Evolutionary conservation across 768 basidiomycete genomes (phyloP), one percentile per base, ranked within the genome.

Genomic region (Hypholoma sublateritium): DNA sequence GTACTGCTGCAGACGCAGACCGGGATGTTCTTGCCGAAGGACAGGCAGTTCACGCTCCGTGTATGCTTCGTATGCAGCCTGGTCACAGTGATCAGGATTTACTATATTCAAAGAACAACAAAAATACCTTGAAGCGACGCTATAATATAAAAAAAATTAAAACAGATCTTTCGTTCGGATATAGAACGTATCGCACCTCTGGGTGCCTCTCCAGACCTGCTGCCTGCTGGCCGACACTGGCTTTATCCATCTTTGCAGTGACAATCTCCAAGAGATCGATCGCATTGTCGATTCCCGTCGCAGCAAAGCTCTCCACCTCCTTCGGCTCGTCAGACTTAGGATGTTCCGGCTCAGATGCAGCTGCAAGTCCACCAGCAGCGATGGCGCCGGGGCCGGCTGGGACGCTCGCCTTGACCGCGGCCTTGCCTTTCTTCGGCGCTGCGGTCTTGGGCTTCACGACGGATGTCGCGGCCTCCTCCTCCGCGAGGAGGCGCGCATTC

Each of bases 31-130:
- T 59, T 79, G 70, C 66, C 81, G 86, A 58, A 87, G 59, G n/a
- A 79, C 87, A 1, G 95, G 93, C 57, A 98, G 74, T 69, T 96
- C 93, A 2, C 83, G 81, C 59, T 97, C 94, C 60, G 87, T 82
- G 71, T 96, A 97, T 5, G 91, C 92, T 66, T 95, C 92, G 64
- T 88, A 92, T n/a, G 92, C 89, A 53, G 85, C 89, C 89, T 90
- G 67, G 57, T 9, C 28, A 62, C 41, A 64, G 55, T 19, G 16
- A n/a, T 59, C 41, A 54, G 21, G 49, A 49, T 12, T 12, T 42
- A 11, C 37, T 43, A 32, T 12, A 44, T 17, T 32, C 7, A 7
- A 8, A 7, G 39, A 28, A 24, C 12, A 3, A 4, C 7, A 16
- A n/a, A 25, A 68, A 56, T 62, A 85, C 91, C 84, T 96, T 95